Evolutionary conservation across 352 stramenopile genomes (phyloP).

Genomic region (Pythium apleroticum): DNA sequence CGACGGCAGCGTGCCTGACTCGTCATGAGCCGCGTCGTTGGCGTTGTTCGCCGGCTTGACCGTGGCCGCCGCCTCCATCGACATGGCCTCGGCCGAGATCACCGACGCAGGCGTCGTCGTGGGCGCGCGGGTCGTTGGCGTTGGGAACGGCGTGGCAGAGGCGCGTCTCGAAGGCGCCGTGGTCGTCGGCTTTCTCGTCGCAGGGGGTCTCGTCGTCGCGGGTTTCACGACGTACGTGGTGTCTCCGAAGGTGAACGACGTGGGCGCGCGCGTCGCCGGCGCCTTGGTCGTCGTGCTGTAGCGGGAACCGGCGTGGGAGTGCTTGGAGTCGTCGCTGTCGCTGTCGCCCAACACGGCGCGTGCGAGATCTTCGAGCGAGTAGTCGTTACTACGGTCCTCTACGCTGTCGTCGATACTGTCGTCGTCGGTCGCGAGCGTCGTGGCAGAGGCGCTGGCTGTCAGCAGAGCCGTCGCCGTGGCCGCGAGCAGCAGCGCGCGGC

Average conservation of each 20-base stretch:
- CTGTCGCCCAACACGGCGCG: not conserved
- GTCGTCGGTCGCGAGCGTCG: not conserved
- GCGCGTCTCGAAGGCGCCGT: not conserved
- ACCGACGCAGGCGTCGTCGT: not conserved
- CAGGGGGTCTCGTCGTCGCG: not conserved
- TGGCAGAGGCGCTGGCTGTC: not conserved
- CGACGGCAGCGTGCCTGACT: not conserved
- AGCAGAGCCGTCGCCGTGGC: not conserved
- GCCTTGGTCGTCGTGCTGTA: not conserved
- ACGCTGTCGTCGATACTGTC: not conserved
- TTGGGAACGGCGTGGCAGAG: no score
- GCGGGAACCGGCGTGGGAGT: not conserved
- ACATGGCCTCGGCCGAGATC: constrained; percentile 11
- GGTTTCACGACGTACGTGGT: not conserved
- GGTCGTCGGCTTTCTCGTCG: not conserved
- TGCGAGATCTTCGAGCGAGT: not conserved
- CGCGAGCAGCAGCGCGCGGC: not conserved
- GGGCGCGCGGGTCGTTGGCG: no score
- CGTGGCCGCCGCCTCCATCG: not conserved
- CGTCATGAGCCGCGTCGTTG: not conserved
- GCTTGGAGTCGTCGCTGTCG: not conserved
- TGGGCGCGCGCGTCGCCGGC: not conserved
- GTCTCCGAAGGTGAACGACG: not conserved
- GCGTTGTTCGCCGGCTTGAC: not conserved
- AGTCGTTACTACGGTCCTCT: not conserved